Evolutionary conservation across 768 basidiomycete species (phyloP), one percentile per base, ranked within the genome.

Genomic region (Russula brevipes): DNA sequence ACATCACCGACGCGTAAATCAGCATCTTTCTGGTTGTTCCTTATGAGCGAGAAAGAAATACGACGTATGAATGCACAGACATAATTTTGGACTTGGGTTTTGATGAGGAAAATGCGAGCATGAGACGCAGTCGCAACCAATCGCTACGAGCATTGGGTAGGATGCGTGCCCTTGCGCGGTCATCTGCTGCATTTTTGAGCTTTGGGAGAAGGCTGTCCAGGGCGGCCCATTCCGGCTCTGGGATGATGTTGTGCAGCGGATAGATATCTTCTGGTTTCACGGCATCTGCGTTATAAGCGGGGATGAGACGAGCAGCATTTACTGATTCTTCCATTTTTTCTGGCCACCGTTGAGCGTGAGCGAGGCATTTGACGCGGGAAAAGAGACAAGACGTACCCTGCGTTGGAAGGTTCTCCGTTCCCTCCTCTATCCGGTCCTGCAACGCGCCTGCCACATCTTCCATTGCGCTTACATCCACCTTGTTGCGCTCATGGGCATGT

Each of bases 381-480:
- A 65, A 61, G 63, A 59, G 42, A 12, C 38, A 42, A 41, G 30
- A 73, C 82, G 53, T 64, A 91, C 93, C 89, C 69, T 77, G 75
- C 2, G 87, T 86, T 67, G 90, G 85, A 45, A 94, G 76, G 24
- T 82, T 82, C 54, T 77, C 80, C 0, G 88, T 88, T 46, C 83
- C 87, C 66, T 82, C 85, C 59, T 87, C 84, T 66, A 99, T 95
- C 51, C 86, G 82, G 38, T 88, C 85, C 80, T 92, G 89, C 64
- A 99, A 77, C 74, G 90, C 86, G 60, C 81, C 82, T 68, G 86
- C 86, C 41, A 92, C 91, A 9, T 84, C 84, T 72, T 90, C 83
- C 89, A 97, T 95, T 2, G 93, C 92, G 61, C 80, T 78, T 24
- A 90, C 85, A 76, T 97, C 94, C 42, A 99, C 86, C 72, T 86